These are phyloP conservation scores for Globisporangium cystogenes DNA, from an alignment of 352 stramenopile species.

Conservation along the genomic window DNA sequence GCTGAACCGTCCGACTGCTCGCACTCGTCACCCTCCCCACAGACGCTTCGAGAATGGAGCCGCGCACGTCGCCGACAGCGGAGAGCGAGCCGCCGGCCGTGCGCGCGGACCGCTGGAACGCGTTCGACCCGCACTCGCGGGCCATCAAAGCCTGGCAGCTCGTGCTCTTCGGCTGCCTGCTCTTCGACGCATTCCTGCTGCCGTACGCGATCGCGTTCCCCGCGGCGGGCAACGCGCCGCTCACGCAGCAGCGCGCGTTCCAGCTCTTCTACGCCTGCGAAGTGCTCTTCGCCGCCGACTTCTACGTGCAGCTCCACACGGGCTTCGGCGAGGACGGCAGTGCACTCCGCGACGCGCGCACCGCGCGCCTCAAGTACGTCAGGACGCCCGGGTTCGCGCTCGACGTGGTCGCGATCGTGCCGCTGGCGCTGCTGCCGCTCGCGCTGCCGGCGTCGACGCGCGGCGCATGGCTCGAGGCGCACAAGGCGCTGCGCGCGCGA, in stretches of 20 bases:
- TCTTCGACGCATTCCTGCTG: conserved; percentile 43
- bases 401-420: conserved; percentile 40
- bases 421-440: conserved; percentile 33
- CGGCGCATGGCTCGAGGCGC: conserved; percentile 25
- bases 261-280: conserved; percentile 55
- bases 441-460: no score
- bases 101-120: no score
- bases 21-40: no score
- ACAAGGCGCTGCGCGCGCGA: conserved; percentile 49
- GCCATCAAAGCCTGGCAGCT: no score
- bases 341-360: conserved; percentile 47
- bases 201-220: conserved; percentile 53
- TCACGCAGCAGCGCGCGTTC: conserved; percentile 5
- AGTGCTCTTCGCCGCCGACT: conserved; percentile 48
- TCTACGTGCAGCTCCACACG: conserved; percentile 70
- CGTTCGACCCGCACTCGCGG: conserved; percentile 60
- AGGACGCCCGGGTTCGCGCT: conserved; percentile 40
- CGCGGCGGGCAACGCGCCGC: conserved; percentile 25
- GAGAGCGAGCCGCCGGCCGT: no score
- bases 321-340: conserved; percentile 71
- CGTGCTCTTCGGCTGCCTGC: conserved; percentile 40
- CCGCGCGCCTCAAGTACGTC: conserved; percentile 58
- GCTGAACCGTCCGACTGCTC: no score
- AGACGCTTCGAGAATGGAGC: no score
- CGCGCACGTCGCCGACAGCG: no score